phyloP scores from a whole-genome alignment of 2,329 filamentous ascomycete genomes.

The Aquanectria penicillioides region DNA sequence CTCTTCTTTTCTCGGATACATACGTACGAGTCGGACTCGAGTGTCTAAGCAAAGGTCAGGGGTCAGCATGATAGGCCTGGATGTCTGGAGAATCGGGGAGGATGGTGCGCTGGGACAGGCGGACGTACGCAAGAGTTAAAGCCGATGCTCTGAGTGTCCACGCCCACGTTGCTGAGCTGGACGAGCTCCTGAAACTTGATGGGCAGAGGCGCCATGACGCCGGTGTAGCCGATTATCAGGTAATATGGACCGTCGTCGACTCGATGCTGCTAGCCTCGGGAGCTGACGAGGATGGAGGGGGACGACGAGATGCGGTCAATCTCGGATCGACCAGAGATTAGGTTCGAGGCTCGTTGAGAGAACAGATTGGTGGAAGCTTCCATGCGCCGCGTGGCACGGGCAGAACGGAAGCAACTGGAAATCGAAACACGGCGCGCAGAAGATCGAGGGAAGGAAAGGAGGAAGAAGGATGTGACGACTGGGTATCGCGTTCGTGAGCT shows the following conservation, averaged over 20 bases:
- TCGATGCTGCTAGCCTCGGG: slow-evolving; percentile 38
- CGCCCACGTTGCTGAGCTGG: slow-evolving; percentile 66
- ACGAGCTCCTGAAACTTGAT: slow-evolving; percentile 95
- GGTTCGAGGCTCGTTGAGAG: slow-evolving; percentile 36
- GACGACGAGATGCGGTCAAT: slow-evolving; percentile 32
- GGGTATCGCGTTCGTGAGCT: slow-evolving; percentile 34
- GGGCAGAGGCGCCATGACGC: slow-evolving; percentile 75
- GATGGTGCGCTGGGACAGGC: slow-evolving; percentile 25
- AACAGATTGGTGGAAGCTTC: slow-evolving; percentile 47
- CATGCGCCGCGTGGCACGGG: slow-evolving; percentile 49
- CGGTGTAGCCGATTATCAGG: slow-evolving; percentile 43
- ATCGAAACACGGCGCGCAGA: slow-evolving; percentile 27
- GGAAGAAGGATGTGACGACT: slow-evolving; percentile 32
- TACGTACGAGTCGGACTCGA: slow-evolving; percentile 97
- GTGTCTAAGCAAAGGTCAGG: slow-evolving; percentile 70
- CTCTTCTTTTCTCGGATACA: slow-evolving; percentile 95
- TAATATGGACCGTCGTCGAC: slow-evolving; percentile 35
- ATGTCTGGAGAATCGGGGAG: slow-evolving; percentile 4
- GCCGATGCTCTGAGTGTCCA: slow-evolving; percentile 68
- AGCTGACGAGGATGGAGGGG: slow-evolving; percentile 25
- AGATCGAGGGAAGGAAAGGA: slow-evolving; percentile 27
- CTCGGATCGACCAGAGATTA: slow-evolving; percentile 40
- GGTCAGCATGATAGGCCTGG: slow-evolving; percentile 31
- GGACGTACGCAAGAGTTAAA: slow-evolving; percentile 81
- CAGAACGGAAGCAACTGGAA: slow-evolving; percentile 21